Evolutionary conservation across 139 green algal species (phyloP).

Genomic region (Haematococcus sp.): DNA sequence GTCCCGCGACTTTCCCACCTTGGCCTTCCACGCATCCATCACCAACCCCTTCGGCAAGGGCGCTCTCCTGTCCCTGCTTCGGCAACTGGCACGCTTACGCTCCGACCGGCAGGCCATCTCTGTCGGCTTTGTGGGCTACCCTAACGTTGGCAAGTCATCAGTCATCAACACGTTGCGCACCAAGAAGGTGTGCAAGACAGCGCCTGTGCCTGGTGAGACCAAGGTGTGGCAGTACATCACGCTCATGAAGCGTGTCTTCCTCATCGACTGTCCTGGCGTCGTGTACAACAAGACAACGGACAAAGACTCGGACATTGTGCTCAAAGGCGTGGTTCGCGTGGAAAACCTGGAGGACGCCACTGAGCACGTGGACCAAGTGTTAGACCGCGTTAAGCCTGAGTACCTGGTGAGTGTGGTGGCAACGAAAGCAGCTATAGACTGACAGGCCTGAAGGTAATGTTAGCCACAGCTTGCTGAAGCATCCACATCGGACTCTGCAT

Average conservation of each 20-base stretch:
- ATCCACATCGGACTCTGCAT: neutral
- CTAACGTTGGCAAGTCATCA: constrained; percentile 97
- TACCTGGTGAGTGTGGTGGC: constrained; percentile 79
- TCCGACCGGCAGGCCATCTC: constrained; percentile 95
- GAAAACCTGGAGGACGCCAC: constrained; percentile 92
- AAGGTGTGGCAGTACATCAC: constrained; percentile 99
- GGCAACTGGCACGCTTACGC: constrained; percentile 84
- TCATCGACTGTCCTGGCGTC: constrained; percentile 98
- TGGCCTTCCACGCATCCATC: constrained; percentile 96
- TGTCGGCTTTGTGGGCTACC: constrained; percentile 98
- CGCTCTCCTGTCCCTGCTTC: constrained; percentile 73
- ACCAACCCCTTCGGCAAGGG: constrained; percentile 99
- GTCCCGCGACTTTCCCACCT: constrained; percentile 88
- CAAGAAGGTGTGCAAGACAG: constrained; percentile 96
- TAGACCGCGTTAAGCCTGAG: constrained; percentile 80
- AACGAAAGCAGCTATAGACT: no score
- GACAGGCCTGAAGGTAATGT: no score
- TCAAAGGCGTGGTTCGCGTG: constrained; percentile 95
- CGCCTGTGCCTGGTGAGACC: constrained; percentile 95
- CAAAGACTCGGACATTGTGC: constrained; percentile 83
- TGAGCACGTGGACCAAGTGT: constrained; percentile 76
- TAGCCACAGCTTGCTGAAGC: no score
- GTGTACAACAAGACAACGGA: constrained; percentile 90
- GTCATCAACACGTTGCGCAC: constrained; percentile 97
- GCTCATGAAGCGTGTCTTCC: constrained; percentile 98